phyloP scores from a whole-genome alignment of 805 yeast species.

The Candida boidinii region DNA sequence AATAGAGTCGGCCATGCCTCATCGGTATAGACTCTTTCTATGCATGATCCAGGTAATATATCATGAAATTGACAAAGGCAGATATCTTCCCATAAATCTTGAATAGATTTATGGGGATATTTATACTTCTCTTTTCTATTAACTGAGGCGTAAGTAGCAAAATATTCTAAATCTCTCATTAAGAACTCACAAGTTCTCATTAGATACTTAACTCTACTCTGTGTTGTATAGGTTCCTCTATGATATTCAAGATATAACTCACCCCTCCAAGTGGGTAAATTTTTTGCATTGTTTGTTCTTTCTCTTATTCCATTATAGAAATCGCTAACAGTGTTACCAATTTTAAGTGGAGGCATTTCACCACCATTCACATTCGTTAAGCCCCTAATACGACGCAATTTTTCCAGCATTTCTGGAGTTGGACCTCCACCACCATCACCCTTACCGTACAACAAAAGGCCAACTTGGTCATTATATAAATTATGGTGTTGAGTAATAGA shows the following conservation, averaged over 20 bases:
- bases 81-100: conserved; percentile 78
- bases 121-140: conserved; percentile 37
- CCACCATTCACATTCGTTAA: conserved; percentile 68
- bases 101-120: conserved; percentile 66
- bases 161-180: conserved; percentile 77
- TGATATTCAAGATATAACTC: conserved; percentile 93
- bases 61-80: conserved; percentile 93
- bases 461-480: conserved; percentile 69
- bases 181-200: conserved; percentile 71
- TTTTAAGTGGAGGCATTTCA: conserved; percentile 69
- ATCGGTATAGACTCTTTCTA: conserved; percentile 84
- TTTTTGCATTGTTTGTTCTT: conserved; percentile 54
- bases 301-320: conserved; percentile 62
- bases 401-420: conserved; percentile 86
- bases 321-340: conserved; percentile 73
- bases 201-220: conserved; percentile 73
- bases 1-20: conserved; percentile 77
- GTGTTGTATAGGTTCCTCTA: conserved; percentile 95
- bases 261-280: conserved; percentile 84
- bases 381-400: conserved; percentile 86
- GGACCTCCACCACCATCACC: conserved; percentile 99
- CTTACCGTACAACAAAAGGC: conserved; percentile 77
- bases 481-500: conserved; percentile 79
- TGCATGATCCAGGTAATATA: conserved; percentile 95
- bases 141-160: conserved; percentile 71